Evolutionary conservation across 371 early-diverging fungal species (phyloP), one percentile per base, ranked within the genome.

Genomic region (Modicella reniformis): DNA sequence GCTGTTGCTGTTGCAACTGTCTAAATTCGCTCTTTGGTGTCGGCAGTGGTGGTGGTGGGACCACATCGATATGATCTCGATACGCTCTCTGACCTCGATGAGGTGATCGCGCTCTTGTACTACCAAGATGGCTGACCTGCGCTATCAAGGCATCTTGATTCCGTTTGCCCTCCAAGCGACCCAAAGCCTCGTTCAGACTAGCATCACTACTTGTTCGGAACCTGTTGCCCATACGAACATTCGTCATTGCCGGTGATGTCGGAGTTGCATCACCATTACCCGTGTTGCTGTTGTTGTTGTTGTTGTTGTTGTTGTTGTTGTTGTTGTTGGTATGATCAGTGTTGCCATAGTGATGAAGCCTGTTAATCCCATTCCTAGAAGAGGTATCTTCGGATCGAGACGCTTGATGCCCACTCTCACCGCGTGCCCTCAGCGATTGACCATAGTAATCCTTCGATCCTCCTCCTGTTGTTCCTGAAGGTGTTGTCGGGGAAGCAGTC

Each of bases 41-140:
- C 6, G 75, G 70, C 2, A 69, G 37, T 1, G 75, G 74, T 80
- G 64, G 47, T 44, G 68, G 41, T 65, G 85, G 25, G 51, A 67
- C 29, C 72, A 73, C 80, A 77, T 84, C 29, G 70, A 79, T 47
- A 59, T 67, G 62, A 66, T 80, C 60, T 67, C 70, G 15, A 80
- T 82, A 58, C 70, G 83, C 26, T 72, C 85, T 51, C 79, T 81
- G 37, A 74, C 87, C 25, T 62, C 81, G 33, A 13, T 75, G 63
- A 2, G 76, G 76, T 3, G 76, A 75, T 54, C 76, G 55, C 0
- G 76, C 71, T 7, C 76, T 53, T 3, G 79, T 77, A 51, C 79
- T 77, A 0, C 79, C 79, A 29, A 77, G 55, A 50, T 72, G 72
- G n/a, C 72, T 72, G 37, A 77, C 68, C 49, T 77, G 79, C 3